Evolutionary conservation across 495 filamentous ascomycete genomes (phyloP).

Genomic region (Immersiella caudata): DNA sequence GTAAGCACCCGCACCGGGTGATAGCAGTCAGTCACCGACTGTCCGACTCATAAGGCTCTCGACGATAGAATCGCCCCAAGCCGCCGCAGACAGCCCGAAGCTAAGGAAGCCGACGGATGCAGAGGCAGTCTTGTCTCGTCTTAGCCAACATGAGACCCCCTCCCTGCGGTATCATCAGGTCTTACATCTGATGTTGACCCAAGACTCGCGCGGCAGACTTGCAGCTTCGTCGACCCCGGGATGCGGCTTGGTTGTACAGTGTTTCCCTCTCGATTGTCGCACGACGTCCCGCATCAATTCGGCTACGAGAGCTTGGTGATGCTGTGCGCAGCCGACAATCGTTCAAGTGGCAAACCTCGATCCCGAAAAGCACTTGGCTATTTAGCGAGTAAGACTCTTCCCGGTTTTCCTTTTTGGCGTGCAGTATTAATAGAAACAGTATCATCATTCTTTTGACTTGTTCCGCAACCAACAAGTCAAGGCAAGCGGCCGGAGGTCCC

Average conservation of each 20-base stretch:
- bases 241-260: slow-evolving; percentile 1
- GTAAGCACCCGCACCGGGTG: background rate
- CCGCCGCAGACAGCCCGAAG: background rate
- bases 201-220: background rate
- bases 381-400: background rate
- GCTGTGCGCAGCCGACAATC: slow-evolving; percentile 7
- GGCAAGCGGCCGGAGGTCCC: background rate
- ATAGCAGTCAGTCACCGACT: background rate
- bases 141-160: background rate
- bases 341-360: background rate
- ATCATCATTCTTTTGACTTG: background rate
- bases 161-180: background rate
- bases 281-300: background rate
- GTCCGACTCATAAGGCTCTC: background rate
- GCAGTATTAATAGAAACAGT: slow-evolving; percentile 10
- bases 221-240: background rate
- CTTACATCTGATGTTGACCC: background rate
- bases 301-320: background rate
- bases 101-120: background rate
- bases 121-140: background rate
- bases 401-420: slow-evolving; percentile 1
- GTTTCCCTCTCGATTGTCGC: background rate
- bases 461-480: slow-evolving; percentile 1
- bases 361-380: background rate
- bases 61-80: background rate